Percentiles rank a stretch among this genome's conserved stretches.
Conservation (phyloP, 441 rosid species). For the Gossypium schwendimanii region DNA sequence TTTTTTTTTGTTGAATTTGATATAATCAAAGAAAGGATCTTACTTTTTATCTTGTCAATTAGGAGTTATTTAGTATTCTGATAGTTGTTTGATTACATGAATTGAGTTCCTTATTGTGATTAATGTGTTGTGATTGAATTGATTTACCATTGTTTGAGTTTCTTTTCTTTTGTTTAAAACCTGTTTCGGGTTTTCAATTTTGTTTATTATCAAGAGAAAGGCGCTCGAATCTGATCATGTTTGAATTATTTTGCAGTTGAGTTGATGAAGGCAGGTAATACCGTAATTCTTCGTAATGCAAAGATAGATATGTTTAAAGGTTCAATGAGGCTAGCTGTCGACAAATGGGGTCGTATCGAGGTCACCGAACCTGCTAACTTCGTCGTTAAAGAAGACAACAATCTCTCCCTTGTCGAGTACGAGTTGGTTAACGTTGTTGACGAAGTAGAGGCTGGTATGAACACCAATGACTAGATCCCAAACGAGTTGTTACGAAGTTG, state of each 20-base stretch:
- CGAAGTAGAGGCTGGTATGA: slow-evolving; percentile 14
- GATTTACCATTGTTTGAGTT: background rate
- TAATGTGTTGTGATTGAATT: background rate
- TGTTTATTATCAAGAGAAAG: background rate
- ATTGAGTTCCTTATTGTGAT: background rate
- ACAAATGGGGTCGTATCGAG: slow-evolving; percentile 47
- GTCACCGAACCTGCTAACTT: slow-evolving; percentile 28
- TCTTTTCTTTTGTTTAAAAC: background rate
- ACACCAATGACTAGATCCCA: background rate
- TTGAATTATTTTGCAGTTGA: slow-evolving; percentile 26
- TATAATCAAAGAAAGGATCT: background rate
- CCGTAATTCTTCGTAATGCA: slow-evolving; percentile 40
- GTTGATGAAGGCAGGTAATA: slow-evolving; percentile 34
- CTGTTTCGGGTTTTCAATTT: background rate
- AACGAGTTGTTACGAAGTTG: background rate
- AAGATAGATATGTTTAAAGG: slow-evolving; percentile 49
- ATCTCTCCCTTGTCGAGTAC: slow-evolving; percentile 39
- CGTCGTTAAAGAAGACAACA: slow-evolving; percentile 33
- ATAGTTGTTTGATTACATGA: background rate
- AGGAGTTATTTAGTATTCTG: background rate
- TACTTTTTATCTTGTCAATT: background rate
- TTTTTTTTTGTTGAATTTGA: no score
- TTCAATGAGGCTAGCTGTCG: slow-evolving; percentile 49
- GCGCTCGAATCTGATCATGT: background rate
- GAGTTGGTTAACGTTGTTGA: slow-evolving; percentile 40